Evolutionary conservation across 495 filamentous ascomycete species (phyloP), one percentile per base, ranked within the genome.

Genomic region (Delitschia confertaspora): DNA sequence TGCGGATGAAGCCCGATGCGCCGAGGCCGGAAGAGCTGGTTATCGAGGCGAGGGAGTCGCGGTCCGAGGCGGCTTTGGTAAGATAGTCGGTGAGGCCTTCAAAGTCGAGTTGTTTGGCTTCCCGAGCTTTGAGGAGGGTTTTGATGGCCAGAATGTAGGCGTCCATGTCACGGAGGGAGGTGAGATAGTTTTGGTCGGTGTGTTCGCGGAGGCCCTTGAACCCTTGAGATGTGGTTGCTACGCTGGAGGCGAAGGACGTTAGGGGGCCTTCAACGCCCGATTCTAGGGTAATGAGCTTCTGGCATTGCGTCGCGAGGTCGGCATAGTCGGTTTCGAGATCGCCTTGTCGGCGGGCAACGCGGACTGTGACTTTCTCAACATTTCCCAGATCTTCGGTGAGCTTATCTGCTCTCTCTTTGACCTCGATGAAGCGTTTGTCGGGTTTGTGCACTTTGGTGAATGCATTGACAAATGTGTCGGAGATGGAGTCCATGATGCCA

Each of bases 81-180:
- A 94, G 85, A 63, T 96, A 96, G 56, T 95, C 89, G 16, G 87
- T 93, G 21, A 96, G 70, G 29, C 83, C 91, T 65, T 98, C 91
- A 59, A 89, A 94, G 65, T 98, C 91, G 30, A 96, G 80, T 59
- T 98, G 91, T 60, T 96, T 98, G 66, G 93, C 88, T 65, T 98
- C 93, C 16, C 91, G 80, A 4, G 83, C 83, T 67, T 93, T 94
- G 57, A 98, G 76, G 2, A 96, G 79, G 22, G 78, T 67, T 63
- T 93, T 93, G 13, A 96, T 64, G 1, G 86, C 79, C 14, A 76
- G 62, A 58, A 84, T 86, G 64, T 96, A 98, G 20, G 86, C 79
- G 46, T 86, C 81, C 88, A 96, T 94, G 60, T 96, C 93, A 13
- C 85, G 75, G 23, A 98, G 70, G 7, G 80, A 85, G 48, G 85